Conservation (phyloP, 1,139 yeast genomes). For the Kodamaea sp. region DNA sequence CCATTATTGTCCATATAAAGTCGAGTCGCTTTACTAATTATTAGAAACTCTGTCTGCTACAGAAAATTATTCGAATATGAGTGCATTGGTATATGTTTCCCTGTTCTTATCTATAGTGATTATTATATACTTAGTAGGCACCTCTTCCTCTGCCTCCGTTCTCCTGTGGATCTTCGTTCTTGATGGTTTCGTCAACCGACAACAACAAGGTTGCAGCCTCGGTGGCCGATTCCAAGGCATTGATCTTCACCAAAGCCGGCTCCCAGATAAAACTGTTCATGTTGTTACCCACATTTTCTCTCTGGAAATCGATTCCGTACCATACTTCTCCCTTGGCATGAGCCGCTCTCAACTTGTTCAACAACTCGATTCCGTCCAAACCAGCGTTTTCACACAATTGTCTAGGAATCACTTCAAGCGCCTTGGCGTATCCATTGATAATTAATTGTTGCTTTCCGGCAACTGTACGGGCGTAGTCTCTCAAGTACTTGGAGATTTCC, state of each 20-base stretch:
- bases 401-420: slow-evolving; percentile 93
- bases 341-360: slow-evolving; percentile 86
- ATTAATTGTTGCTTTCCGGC: slow-evolving; percentile 96
- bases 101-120: slow-evolving; percentile 5
- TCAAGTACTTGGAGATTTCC: slow-evolving; percentile 87
- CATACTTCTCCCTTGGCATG: slow-evolving; percentile 92
- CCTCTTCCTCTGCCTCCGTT: slow-evolving; percentile 71
- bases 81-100: no score
- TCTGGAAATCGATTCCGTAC: slow-evolving; percentile 90
- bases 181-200: slow-evolving; percentile 94
- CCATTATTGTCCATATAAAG: no score
- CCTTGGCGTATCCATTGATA: slow-evolving; percentile 89
- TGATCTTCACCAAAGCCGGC: slow-evolving; percentile 90
- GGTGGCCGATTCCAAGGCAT: slow-evolving; percentile 95
- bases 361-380: slow-evolving; percentile 89
- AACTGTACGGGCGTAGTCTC: slow-evolving; percentile 83
- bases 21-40: no score
- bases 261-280: slow-evolving; percentile 94
- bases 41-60: no score
- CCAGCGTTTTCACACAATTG: slow-evolving; percentile 98
- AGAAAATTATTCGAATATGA: no score
- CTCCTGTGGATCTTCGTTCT: slow-evolving; percentile 66
- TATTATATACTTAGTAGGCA: slow-evolving; percentile 27
- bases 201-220: slow-evolving; percentile 93
- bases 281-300: slow-evolving; percentile 82